Conservation (phyloP, 1,284 basidiomycete species). For the Rhodotorula glutinis region DNA sequence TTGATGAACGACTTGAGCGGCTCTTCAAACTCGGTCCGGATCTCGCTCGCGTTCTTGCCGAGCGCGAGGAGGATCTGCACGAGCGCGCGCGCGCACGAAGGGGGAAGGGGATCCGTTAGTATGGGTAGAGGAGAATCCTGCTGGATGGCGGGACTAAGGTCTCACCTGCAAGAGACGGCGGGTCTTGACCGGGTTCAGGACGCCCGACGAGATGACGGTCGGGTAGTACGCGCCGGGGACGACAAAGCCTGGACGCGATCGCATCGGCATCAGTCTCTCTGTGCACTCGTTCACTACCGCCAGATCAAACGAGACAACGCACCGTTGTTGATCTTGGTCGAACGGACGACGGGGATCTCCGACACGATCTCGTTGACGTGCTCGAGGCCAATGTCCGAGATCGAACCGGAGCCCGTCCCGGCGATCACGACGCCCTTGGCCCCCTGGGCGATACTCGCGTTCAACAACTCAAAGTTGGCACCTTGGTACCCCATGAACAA, state of each 20-base stretch:
- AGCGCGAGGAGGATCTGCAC: conserved; percentile 10
- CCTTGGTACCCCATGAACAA: conserved; percentile 33
- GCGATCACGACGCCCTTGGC: conserved; percentile 45
- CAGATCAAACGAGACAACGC: neutral
- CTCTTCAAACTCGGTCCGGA: conserved; percentile 5
- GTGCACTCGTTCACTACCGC: no score
- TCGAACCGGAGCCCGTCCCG: conserved; percentile 41
- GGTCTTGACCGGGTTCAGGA: conserved; percentile 39
- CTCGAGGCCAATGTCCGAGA: conserved; percentile 11
- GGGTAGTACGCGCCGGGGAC: conserved; percentile 3
- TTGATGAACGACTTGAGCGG: neutral
- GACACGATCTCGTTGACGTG: conserved; percentile 14
- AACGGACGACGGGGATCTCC: conserved; percentile 22
- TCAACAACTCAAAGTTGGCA: conserved; percentile 31
- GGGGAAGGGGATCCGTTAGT: no score
- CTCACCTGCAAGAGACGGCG: conserved; percentile 22
- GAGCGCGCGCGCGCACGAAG: no score
- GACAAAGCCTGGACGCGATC: neutral
- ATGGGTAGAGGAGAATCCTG: no score
- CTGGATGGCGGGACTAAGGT: neutral
- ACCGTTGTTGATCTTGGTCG: conserved; percentile 34
- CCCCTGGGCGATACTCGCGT: conserved; percentile 39
- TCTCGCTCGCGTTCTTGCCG: neutral
- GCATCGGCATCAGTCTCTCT: no score
- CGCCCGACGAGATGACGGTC: conserved; percentile 22